Evolutionary conservation across 352 stramenopile species (phyloP), one percentile per base, ranked within the genome.

Genomic region (Pythium biforme): DNA sequence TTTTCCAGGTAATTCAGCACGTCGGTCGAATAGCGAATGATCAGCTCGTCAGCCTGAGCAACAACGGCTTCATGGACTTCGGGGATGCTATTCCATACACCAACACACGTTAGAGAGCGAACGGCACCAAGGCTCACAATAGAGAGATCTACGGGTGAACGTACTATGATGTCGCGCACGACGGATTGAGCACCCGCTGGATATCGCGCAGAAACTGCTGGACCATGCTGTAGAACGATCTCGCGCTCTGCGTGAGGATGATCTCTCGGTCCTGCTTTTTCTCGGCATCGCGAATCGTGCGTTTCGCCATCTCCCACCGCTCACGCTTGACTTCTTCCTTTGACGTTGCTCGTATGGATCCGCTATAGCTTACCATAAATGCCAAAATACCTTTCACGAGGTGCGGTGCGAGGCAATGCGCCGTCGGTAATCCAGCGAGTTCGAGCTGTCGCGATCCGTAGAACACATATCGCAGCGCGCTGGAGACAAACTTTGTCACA

Each of bases 321-420:
- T 94, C 85, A 2, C 85, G 81, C 43, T 92, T 92, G 51, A 94
- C 78, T 74, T 94, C 83, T 53, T 91, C 81, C 33, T 76, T 73
- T 26, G 83, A 78, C 9, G 75, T 77, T 20, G 77, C 83, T 50
- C 86, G 86, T 60, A 94, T 86, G 6, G 85, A 79, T 40, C 75
- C 76, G 17, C 72, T 82, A 47, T 94, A 94, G 52, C 63, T 89
- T 14, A 62, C 62, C 53, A 92, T 70, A 49, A 89, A 90, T 1
- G 73, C 71, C 15, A 84, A 49, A 22, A 94, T 67, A 0, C 82
- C 79, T 31, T 74, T 73, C 12, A 84, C 73, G 11, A 94, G 62
- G 41, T 91, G 75, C 1, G 83, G 81, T 6, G 85, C 81, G 17
- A 94, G 63, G 58, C 83, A 88, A 33, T 90, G 79, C 17, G 83